Percentiles rank a stretch among this genome's conserved stretches.
phyloP scores from a whole-genome alignment of 352 stramenopile genomes.

The Pythium dissimile region DNA sequence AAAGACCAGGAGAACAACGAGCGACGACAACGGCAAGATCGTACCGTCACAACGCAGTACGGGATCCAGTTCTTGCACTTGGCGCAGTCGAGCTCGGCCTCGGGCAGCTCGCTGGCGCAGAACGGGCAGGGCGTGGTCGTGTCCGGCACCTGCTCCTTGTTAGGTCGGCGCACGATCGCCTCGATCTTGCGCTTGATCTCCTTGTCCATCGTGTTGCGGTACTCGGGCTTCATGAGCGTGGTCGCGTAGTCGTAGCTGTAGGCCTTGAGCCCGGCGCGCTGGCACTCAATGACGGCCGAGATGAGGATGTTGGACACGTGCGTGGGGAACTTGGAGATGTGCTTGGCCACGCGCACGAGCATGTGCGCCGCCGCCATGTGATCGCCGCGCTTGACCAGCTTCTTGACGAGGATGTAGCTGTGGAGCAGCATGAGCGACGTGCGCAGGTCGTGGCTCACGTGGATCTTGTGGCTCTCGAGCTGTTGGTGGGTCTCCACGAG shows the following conservation, averaged over 20 bases:
- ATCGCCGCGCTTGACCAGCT: conserved; percentile 86
- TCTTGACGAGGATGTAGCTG: conserved; percentile 93
- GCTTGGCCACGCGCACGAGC: conserved; percentile 87
- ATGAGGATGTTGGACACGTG: conserved; percentile 92
- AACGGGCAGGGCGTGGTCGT: conserved; percentile 81
- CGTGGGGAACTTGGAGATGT: conserved; percentile 91
- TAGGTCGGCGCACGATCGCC: conserved; percentile 90
- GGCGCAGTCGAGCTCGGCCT: conserved; percentile 88
- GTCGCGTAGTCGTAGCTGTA: conserved; percentile 92
- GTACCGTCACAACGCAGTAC: conserved; percentile 90
- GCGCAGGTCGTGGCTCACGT: conserved; percentile 87
- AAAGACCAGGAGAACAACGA: too few relatives aligned
- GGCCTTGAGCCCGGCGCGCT: conserved; percentile 86
- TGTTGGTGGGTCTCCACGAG: conserved; percentile 89
- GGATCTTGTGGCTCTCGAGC: conserved; percentile 81
- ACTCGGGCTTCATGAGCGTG: conserved; percentile 88
- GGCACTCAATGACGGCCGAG: conserved; percentile 92
- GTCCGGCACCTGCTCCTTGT: conserved; percentile 82
- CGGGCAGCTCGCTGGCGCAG: conserved; percentile 65
- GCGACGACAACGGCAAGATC: conserved; percentile 8
- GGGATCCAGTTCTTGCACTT: conserved; percentile 92
- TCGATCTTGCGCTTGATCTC: conserved; percentile 94
- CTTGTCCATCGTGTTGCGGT: conserved; percentile 86
- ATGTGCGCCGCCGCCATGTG: conserved; percentile 85
- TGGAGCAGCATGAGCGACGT: conserved; percentile 89